A percentile compares a stretch with the other conserved stretches of the same genome.
These are phyloP conservation scores for Irpex sp. DNA, from an alignment of 1,284 basidiomycete genomes.

Conservation along the genomic window DNA sequence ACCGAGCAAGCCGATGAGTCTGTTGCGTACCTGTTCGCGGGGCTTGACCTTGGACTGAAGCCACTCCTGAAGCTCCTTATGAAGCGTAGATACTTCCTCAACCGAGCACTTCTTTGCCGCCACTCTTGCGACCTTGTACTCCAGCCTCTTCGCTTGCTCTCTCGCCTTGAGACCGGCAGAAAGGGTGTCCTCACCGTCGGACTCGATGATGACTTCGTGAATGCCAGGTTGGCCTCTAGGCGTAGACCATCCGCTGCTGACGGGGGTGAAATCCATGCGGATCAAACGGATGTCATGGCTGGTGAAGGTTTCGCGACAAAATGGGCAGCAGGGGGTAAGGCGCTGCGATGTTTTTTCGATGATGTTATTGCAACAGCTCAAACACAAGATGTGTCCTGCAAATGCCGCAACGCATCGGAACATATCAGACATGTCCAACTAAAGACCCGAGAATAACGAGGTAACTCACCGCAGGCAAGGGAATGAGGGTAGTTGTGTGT, in stretches of 20 bases:
- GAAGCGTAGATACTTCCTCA: constrained; percentile 71
- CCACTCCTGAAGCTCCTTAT: constrained; percentile 73
- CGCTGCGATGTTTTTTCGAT: constrained; percentile 72
- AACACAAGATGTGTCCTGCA: constrained; percentile 73
- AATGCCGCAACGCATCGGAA: constrained; percentile 12
- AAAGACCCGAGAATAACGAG: constrained; percentile 10
- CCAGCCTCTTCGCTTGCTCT: constrained; percentile 61
- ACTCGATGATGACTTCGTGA: constrained; percentile 31
- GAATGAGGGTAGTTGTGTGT: constrained; percentile 69
- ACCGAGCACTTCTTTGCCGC: constrained; percentile 83
- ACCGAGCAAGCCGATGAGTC: constrained; percentile 7
- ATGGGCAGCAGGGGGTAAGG: constrained; percentile 67
- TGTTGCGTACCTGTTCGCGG: constrained; percentile 52
- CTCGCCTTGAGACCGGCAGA: constrained; percentile 43
- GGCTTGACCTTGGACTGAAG: constrained; percentile 51
- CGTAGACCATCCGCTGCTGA: constrained; percentile 58
- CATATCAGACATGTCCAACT: constrained; percentile 8
- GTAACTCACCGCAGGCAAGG: constrained; percentile 66
- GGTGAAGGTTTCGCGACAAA: constrained; percentile 72
- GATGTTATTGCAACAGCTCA: constrained; percentile 70
- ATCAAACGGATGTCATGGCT: constrained; percentile 65
- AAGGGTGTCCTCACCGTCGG: constrained; percentile 43
- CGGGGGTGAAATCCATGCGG: constrained; percentile 61
- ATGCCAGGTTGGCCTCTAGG: constrained; percentile 51
- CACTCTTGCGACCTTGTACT: constrained; percentile 72